phyloP scores from a whole-genome alignment of 2,329 filamentous ascomycete species.

The Ophiostoma montium region DNA sequence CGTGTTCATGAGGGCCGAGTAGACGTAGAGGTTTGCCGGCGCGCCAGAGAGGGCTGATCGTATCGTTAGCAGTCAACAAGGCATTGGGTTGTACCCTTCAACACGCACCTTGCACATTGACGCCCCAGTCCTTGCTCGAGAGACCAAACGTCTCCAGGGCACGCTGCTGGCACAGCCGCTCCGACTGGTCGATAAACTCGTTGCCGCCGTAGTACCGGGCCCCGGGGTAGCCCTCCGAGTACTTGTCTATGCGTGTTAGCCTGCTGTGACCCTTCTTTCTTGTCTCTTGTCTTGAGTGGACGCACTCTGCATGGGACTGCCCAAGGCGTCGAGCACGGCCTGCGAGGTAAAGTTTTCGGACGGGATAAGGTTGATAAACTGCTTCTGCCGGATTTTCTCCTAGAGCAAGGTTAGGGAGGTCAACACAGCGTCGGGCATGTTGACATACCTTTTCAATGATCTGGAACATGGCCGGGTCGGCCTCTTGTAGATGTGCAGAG shows the following conservation, averaged over 20 bases:
- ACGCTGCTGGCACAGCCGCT: conserved; percentile 78
- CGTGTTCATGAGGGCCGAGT: conserved; percentile 80
- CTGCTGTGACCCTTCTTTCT: background rate
- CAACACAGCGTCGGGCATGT: conserved; percentile 39
- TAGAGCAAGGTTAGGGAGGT: conserved; percentile 22
- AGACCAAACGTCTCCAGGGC: conserved; percentile 79
- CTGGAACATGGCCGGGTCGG: conserved; percentile 73
- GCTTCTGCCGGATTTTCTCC: conserved; percentile 93
- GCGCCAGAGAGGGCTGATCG: conserved; percentile 53
- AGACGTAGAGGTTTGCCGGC: conserved; percentile 75
- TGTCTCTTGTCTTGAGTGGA: conserved; percentile 7
- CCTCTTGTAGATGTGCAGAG: conserved; percentile 62
- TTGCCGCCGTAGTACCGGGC: conserved; percentile 95
- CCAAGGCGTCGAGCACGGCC: conserved; percentile 78
- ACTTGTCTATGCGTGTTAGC: conserved; percentile 54
- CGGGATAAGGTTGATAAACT: conserved; percentile 95
- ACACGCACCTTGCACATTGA: conserved; percentile 60
- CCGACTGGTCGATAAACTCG: conserved; percentile 85
- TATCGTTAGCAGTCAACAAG: conserved; percentile 20
- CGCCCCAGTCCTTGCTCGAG: conserved; percentile 79
- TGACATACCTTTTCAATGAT: conserved; percentile 58
- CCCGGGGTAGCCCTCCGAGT: conserved; percentile 95
- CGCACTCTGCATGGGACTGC: conserved; percentile 89
- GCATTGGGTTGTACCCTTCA: conserved; percentile 11
- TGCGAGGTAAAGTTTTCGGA: conserved; percentile 95